A percentile compares a stretch with the other conserved stretches of the same genome.
phyloP scores from a whole-genome alignment of 305 asterid genomes.

The Plantago rigida region DNA sequence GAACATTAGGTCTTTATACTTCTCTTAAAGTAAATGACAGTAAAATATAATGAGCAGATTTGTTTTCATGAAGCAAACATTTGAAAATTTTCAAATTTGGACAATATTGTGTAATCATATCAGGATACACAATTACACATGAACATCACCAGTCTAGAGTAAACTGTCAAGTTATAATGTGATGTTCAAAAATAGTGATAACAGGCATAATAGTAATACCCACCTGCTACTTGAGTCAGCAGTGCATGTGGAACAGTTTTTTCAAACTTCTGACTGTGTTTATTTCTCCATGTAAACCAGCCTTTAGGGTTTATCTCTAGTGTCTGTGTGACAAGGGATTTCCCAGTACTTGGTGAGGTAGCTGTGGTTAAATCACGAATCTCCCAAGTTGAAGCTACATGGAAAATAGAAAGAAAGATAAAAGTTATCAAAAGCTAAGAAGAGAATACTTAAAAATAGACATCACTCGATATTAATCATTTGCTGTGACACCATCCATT shows the following conservation, averaged over 20 bases:
- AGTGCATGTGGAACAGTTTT: slow-evolving; percentile 78
- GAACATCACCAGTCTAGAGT: slow-evolving; percentile 1
- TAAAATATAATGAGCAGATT: not conserved
- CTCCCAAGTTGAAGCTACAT: slow-evolving; percentile 95
- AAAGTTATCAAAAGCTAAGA: not conserved
- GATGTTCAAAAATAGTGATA: slow-evolving; percentile 14
- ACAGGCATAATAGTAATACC: slow-evolving; percentile 29
- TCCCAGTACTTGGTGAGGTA: slow-evolving; percentile 39
- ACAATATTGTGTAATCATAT: not conserved
- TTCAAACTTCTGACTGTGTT: slow-evolving; percentile 60
- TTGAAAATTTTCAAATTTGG: slow-evolving; percentile 3
- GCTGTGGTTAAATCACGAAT: slow-evolving; percentile 55
- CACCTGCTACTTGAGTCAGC: slow-evolving; percentile 95
- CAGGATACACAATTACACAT: slow-evolving; percentile 2
- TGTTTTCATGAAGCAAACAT: not conserved
- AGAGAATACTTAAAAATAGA: too few relatives aligned
- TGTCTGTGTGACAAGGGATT: slow-evolving; percentile 76
- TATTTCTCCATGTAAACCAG: slow-evolving; percentile 84
- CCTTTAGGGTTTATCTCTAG: slow-evolving; percentile 72
- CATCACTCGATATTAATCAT: too few relatives aligned
- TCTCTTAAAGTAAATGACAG: too few relatives aligned
- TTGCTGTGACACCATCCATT: too few relatives aligned
- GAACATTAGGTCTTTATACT: not conserved
- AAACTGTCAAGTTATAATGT: not conserved
- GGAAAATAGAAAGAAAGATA: slow-evolving; percentile 24